A percentile compares a stretch with the other conserved stretches of the same genome.
phyloP scores from a whole-genome alignment of 805 yeast genomes.

The Saccharomycopsis vini region DNA sequence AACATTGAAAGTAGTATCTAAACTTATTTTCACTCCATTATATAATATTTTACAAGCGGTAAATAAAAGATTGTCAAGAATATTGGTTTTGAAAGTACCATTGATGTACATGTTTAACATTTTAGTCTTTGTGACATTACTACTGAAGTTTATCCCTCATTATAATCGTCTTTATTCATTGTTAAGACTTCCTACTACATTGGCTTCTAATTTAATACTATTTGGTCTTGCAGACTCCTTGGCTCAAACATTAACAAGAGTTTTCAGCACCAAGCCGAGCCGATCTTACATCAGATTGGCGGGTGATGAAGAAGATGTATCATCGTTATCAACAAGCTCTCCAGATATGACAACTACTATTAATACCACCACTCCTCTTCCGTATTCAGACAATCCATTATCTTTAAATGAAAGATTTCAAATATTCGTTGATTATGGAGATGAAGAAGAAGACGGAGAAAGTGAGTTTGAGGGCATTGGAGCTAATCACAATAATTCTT shows the following conservation, averaged over 20 bases:
- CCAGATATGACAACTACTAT: slow-evolving; percentile 19
- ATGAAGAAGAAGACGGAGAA: slow-evolving; percentile 26
- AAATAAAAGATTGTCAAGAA: slow-evolving; percentile 19
- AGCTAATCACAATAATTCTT: background rate
- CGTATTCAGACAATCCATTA: slow-evolving; percentile 2
- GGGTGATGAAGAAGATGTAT: no score
- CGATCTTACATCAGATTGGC: background rate
- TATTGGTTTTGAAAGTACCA: slow-evolving; percentile 43
- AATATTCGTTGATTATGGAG: slow-evolving; percentile 26
- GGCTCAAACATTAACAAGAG: slow-evolving; percentile 63
- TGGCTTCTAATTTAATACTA: slow-evolving; percentile 69
- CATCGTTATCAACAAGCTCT: no score
- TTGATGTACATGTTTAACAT: slow-evolving; percentile 47
- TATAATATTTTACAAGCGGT: background rate
- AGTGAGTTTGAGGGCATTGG: background rate
- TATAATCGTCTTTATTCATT: slow-evolving; percentile 54
- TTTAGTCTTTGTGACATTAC: slow-evolving; percentile 36
- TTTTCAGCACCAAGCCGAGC: slow-evolving; percentile 17
- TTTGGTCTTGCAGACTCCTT: slow-evolving; percentile 87
- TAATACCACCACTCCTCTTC: slow-evolving; percentile 9
- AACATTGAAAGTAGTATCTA: no score
- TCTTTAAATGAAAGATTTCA: slow-evolving; percentile 7
- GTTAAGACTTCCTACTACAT: slow-evolving; percentile 66
- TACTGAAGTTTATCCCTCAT: slow-evolving; percentile 45
- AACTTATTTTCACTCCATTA: no score